These are phyloP conservation scores for Hypoxylon sp. DNA, from an alignment of 2,329 filamentous ascomycete species.

Conservation along the genomic window DNA sequence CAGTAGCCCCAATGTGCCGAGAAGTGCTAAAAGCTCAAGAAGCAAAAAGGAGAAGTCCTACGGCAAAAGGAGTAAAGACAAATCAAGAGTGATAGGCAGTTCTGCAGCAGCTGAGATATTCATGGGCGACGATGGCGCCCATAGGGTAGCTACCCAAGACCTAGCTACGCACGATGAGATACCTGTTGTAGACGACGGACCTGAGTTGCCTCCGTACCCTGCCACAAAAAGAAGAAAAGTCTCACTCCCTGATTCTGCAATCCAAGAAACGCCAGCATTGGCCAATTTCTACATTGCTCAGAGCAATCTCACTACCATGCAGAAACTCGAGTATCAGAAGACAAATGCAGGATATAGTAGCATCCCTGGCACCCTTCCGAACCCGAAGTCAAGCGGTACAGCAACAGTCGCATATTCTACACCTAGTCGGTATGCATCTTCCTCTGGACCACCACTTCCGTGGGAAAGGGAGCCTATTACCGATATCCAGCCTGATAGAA, in stretches of 20 bases:
- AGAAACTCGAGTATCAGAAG: slow-evolving; percentile 46
- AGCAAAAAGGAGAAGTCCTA: slow-evolving; percentile 30
- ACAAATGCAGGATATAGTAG: slow-evolving; percentile 36
- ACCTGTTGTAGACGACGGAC: slow-evolving; percentile 1
- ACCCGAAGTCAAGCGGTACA: slow-evolving; percentile 45
- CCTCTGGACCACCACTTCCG: slow-evolving; percentile 42
- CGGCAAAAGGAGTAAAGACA: slow-evolving; percentile 33
- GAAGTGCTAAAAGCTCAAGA: slow-evolving; percentile 20
- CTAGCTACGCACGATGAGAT: slow-evolving; percentile 12
- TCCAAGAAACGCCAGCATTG: slow-evolving; percentile 19
- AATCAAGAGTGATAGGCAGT: slow-evolving; percentile 15
- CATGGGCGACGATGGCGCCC: slow-evolving; percentile 18
- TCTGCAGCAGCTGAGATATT: slow-evolving; percentile 25
- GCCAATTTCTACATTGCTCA: slow-evolving; percentile 45
- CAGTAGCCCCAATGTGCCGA: slow-evolving; percentile 41
- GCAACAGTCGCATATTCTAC: slow-evolving; percentile 47
- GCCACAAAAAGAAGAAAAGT: slow-evolving; percentile 32
- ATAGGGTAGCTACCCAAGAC: slow-evolving; percentile 9
- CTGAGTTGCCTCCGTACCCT: slow-evolving; percentile 19
- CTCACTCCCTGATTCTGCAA: slow-evolving; percentile 34
- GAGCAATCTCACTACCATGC: slow-evolving; percentile 47
- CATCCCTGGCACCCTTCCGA: slow-evolving; percentile 31
- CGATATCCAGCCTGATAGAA: slow-evolving; percentile 23
- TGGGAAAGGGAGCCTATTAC: slow-evolving; percentile 37
- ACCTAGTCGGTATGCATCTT: slow-evolving; percentile 43